Base-by-base conservation (phyloP, 331 rosid species). In the Spiraea crenata region DNA sequence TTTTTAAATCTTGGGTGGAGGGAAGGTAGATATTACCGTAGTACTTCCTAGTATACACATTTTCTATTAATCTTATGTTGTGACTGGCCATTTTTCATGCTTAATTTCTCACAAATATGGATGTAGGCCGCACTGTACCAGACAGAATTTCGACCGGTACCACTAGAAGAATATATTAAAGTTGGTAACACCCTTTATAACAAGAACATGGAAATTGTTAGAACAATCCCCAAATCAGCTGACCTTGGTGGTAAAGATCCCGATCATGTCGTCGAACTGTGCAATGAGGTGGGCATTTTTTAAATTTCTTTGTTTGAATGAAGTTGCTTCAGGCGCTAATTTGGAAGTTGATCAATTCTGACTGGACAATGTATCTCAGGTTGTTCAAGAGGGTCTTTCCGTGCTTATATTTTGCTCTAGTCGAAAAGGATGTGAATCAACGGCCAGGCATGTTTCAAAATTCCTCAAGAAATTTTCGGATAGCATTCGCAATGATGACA, bases 381-480 rank as follows among this genome's bases (percentile, higher is more conserved):
- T 93, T 78, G 97, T 93, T 80, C 97, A 89, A 82, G 96, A 93
- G 71, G 99, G 99, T 44, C 90, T 85, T 47, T 93, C 99, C 1
- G 97, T 91, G 74, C 80, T 93, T 67, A 93, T 93, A 83, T 93
- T 93, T 83, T 93, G 99, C 84, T 90, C 95, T 61, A 93, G 97
- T 77, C 77, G 99, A 63, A 93, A 91, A 85, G 99, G 99, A 70
- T 93, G 99, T 65, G 99, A 93, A 86, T 91, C 99, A 82, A 91
- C 99, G 41, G 97, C 97, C 1, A 91, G 76, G 78, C 99, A 93
- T 57, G 88, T 93, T 62, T 85, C 96, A 41, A 87, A 82, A 79
- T 91, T 89, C 71, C 92, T 93, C 52, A 86, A 85, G 79, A 83
- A 81, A 63, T 89, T 81, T 82, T 71, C 78, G 34, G 81, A 66